These are phyloP conservation scores for Paxillus rubicundulus DNA, from an alignment of 768 basidiomycete species.

Conservation along the genomic window DNA sequence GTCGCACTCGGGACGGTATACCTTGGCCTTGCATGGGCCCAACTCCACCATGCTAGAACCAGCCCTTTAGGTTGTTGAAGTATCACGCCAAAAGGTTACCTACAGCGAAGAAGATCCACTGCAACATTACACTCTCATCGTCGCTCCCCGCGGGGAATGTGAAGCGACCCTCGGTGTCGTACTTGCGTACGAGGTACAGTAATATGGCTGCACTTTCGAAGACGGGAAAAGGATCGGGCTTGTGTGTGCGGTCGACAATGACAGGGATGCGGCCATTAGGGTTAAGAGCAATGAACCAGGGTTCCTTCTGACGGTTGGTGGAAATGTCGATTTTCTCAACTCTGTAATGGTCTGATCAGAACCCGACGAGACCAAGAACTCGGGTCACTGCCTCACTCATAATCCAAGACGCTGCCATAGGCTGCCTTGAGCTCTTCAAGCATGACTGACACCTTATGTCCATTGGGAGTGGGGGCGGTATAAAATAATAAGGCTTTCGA, in stretches of 20 bases:
- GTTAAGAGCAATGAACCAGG: constrained; percentile 74
- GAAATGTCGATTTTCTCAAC: constrained; percentile 53
- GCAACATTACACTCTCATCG: constrained; percentile 67
- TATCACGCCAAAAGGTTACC: constrained; percentile 9
- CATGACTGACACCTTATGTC: constrained; percentile 45
- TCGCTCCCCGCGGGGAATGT: constrained; percentile 59
- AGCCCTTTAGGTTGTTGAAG: not conserved
- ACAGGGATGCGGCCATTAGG: constrained; percentile 74
- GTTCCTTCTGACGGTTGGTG: constrained; percentile 75
- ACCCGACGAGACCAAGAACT: not conserved
- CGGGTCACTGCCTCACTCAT: constrained; percentile 39
- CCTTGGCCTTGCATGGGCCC: constrained; percentile 88
- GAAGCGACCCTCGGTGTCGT: constrained; percentile 74
- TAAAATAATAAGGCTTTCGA: constrained; percentile 31
- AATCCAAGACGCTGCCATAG: constrained; percentile 45
- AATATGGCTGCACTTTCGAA: constrained; percentile 83
- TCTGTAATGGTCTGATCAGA: constrained; percentile 30
- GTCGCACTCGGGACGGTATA: not conserved
- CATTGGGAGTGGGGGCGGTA: constrained; percentile 58
- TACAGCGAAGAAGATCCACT: constrained; percentile 87
- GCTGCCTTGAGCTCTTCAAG: constrained; percentile 63
- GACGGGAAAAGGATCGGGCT: constrained; percentile 54
- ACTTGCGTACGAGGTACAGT: constrained; percentile 78
- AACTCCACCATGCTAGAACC: constrained; percentile 65
- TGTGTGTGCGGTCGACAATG: constrained; percentile 56